Base-by-base conservation (phyloP, 495 filamentous ascomycete species). In the Aspergillus homomorphus region DNA sequence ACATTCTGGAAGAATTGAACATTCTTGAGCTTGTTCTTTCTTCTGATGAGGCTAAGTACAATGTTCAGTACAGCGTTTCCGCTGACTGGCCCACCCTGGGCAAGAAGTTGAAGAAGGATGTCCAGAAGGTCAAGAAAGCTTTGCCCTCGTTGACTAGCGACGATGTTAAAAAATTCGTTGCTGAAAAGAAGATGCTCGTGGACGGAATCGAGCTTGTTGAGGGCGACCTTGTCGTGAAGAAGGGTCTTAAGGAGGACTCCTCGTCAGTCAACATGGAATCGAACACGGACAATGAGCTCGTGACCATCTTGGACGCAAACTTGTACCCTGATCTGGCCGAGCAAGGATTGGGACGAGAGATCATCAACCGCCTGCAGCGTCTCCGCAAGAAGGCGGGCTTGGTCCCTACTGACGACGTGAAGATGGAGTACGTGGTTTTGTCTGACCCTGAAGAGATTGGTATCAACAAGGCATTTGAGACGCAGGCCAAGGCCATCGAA, bases 61-160 rank as follows among this genome's bases (percentile, higher is more conserved):
- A 89, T 46, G 91, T 98, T 19, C 88, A 93, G 64, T 96, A 96
- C 77, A 89, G 86, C 56, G 89, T 90, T 44, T 80, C 80, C 26
- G 94, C 91, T 9, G 94, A 98, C 73, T 97, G 92, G 90, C 88
- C 93, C 1, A 90, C 87, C 0, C 82, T 98, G 38, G 94, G 94
- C 58, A 96, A 96, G 84, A 98, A 97, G 76, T 80, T 98, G 53
- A 95, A 90, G 81, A 97, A 95, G 76, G 94, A 93, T 64, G 89
- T 87, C 51, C 84, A 85, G 62, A 91, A 85, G 71, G 91, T 98
- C 54, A 92, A 92, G 77, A 95, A 94, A 70, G 92, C 90, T 18
- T 77, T 98, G 44, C 92, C 93, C 19, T 77, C 73, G 46, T 76
- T 98, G 48, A 89, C 83, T 20, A 92, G 87, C 57, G 82, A 90